Conservation (phyloP, 106 monocot species). For the Triglochin maritima region DNA sequence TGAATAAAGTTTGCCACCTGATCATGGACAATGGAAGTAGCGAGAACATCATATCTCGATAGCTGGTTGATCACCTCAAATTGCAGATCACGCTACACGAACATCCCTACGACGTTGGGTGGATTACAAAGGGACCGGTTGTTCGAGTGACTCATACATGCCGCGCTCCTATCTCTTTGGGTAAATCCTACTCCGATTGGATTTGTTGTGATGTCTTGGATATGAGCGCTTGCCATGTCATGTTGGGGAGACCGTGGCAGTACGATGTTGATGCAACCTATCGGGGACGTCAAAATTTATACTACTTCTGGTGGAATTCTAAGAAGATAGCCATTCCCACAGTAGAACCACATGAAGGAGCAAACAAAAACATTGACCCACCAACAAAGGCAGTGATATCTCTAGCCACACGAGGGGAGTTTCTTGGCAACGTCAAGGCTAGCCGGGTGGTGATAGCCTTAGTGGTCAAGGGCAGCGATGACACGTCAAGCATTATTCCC, state of each 20-base stretch:
- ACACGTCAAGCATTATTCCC: neutral
- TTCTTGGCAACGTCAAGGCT: too few relatives aligned
- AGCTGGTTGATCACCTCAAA: neutral
- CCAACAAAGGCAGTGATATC: too few relatives aligned
- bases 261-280: neutral
- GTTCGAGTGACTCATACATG: neutral
- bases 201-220: neutral
- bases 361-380: neutral
- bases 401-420: neutral
- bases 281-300: neutral
- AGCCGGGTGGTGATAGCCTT: neutral
- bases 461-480: neutral
- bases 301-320: neutral
- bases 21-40: constrained; percentile 4
- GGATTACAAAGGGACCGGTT: neutral
- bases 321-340: neutral
- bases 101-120: neutral
- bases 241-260: constrained; percentile 7
- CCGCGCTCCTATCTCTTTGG: neutral
- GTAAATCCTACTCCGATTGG: neutral
- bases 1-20: neutral
- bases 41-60: constrained; percentile 1
- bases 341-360: neutral
- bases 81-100: neutral
- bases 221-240: neutral